A percentile compares a stretch with the other conserved stretches of the same genome.
Evolutionary conservation across 139 green algal genomes (phyloP).

Genomic region (Deuterostichococcus epilithicus): DNA sequence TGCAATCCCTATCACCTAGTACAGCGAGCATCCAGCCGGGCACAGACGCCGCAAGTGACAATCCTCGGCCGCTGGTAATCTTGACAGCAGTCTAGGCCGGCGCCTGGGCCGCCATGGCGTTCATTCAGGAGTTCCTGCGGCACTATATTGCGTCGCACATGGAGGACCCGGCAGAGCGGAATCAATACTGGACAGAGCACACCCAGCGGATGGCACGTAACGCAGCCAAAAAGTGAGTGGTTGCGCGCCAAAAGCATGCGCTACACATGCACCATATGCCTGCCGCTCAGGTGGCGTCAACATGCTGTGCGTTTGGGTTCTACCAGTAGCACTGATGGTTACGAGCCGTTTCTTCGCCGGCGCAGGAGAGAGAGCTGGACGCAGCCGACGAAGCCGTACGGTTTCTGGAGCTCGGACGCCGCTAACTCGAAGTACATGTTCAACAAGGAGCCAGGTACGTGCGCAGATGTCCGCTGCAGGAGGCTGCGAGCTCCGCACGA

Average conservation of each 20-base stretch:
- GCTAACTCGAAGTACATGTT: conserved; percentile 21
- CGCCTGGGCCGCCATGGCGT: neutral
- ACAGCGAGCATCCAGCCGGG: no score
- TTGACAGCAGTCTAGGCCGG: neutral
- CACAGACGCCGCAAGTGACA: no score
- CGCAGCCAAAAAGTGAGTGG: conserved; percentile 9
- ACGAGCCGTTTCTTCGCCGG: neutral
- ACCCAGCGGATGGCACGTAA: conserved; percentile 4
- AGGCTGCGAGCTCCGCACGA: no score
- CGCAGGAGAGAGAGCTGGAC: conserved; percentile 22
- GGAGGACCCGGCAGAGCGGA: conserved; percentile 17
- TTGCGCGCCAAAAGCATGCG: neutral
- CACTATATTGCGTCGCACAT: conserved; percentile 17
- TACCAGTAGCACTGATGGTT: neutral
- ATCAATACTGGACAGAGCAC: conserved; percentile 8
- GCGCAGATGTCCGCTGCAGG: no score
- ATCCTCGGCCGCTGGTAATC: no score
- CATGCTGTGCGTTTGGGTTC: neutral
- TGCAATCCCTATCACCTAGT: no score
- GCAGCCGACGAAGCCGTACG: conserved; percentile 23
- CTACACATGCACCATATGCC: neutral
- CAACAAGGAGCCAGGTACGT: neutral
- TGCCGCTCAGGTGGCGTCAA: neutral
- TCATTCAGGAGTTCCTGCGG: conserved; percentile 18
- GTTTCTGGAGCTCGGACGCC: conserved; percentile 20